phyloP scores from a whole-genome alignment of 371 early-diverging fungal genomes.

The Umbelopsis sp. region DNA sequence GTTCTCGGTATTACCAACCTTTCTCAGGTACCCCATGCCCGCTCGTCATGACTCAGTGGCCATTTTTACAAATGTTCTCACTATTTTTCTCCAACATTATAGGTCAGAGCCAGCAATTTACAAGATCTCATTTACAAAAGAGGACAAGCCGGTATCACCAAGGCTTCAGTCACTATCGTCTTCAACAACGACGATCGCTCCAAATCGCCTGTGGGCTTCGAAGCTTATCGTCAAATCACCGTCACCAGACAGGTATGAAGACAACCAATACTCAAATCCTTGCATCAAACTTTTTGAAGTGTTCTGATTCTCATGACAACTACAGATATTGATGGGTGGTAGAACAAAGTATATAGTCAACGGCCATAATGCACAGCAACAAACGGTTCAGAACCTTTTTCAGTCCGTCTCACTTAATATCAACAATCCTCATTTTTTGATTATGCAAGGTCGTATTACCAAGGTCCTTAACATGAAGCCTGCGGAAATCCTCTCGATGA shows the following conservation, averaged over 20 bases:
- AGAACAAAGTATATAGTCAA: conserved; percentile 97
- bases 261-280: neutral
- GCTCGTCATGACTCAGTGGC: neutral
- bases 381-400: conserved; percentile 89
- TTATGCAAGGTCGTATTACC: conserved; percentile 99
- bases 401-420: conserved; percentile 97
- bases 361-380: conserved; percentile 90
- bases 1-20: conserved; percentile 96
- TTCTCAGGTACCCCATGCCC: conserved; percentile 60
- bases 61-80: neutral
- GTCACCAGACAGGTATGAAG: conserved; percentile 90
- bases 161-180: conserved; percentile 96
- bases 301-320: neutral
- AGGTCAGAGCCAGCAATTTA: conserved; percentile 94
- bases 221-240: conserved; percentile 83
- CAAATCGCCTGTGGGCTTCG: conserved; percentile 91
- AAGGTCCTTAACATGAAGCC: conserved; percentile 99
- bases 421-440: conserved; percentile 98
- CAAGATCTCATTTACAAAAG: conserved; percentile 98
- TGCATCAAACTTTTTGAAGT: neutral
- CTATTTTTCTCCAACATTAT: conserved; percentile 14
- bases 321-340: conserved; percentile 85
- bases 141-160: conserved; percentile 96
- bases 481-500: conserved; percentile 93
- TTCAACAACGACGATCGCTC: conserved; percentile 92